Conservation (phyloP, 1,139 yeast genomes). For the Nematodospora anomalae region DNA sequence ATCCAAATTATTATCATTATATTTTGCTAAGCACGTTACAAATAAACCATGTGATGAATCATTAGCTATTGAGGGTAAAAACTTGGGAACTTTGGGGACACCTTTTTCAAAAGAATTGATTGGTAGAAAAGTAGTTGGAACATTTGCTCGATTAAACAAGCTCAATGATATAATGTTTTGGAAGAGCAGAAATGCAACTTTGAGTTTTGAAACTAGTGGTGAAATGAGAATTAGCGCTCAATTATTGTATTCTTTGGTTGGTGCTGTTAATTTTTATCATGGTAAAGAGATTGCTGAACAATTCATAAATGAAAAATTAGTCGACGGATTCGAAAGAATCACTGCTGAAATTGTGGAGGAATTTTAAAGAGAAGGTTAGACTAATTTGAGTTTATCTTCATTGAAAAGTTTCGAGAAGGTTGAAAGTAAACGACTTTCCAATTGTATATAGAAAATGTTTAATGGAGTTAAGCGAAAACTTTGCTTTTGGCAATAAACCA, state of each 20-base stretch:
- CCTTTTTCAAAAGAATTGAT: conserved; percentile 50
- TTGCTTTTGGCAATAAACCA: not conserved
- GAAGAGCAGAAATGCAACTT: conserved; percentile 58
- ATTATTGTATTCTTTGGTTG: conserved; percentile 72
- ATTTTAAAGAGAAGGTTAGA: not conserved
- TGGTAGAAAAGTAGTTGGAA: conserved; percentile 51
- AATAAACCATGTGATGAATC: conserved; percentile 25
- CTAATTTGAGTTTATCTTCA: not conserved
- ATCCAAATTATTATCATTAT: conserved; percentile 64
- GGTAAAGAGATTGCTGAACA: conserved; percentile 61
- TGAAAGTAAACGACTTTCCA: not conserved
- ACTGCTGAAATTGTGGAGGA: not conserved
- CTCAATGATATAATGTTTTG: conserved; percentile 67
- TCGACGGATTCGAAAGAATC: conserved; percentile 11
- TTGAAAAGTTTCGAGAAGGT: not conserved
- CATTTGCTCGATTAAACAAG: conserved; percentile 49
- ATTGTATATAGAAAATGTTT: not conserved
- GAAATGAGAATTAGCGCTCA: conserved; percentile 62
- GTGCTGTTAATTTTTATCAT: conserved; percentile 71
- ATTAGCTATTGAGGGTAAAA: conserved; percentile 49
- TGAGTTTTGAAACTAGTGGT: conserved; percentile 55
- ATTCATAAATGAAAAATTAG: conserved; percentile 52
- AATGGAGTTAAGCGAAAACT: not conserved
- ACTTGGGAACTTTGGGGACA: conserved; percentile 66
- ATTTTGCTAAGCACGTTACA: conserved; percentile 54